Base-by-base conservation (phyloP, 805 yeast genomes). In the Suhomyces tanzawaensis region DNA sequence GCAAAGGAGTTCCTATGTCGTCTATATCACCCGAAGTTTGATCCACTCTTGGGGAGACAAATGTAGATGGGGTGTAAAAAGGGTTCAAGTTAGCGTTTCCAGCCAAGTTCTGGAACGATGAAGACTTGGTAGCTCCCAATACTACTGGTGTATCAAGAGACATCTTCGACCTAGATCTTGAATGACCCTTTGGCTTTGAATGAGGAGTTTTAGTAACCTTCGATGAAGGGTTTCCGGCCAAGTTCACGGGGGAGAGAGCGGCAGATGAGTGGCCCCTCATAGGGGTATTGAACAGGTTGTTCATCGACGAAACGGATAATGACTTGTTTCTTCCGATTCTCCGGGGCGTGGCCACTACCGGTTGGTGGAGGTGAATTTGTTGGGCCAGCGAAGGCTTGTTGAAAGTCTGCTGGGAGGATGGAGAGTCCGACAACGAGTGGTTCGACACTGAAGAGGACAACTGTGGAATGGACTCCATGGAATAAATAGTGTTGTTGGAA, bases 31-130 rank as follows among this genome's bases (percentile, higher is more conserved):
- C 48, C n/a, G 41, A 30, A 12, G 44, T 39, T 29, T 49, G 48
- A 30, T 44, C 65, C 52, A 60, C 53, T 40, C 60, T 62, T 7
- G 79, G 77, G 12, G 76, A 66, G 31, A 70, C 37, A 33, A 70
- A 69, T 5, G 69, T 47, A 1, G 69, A 64, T 3, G 75, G 76
- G 1, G 72, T 71, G 49, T 72, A 72, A 50, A 73, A 74, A 7
- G 79, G 78, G 46, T 72, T 74, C 5, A 52, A 44, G 24, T 34
- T 39, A 13, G 36, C 13, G 28, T 29, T 25, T 26, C 29, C 31
- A 17, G 24, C 24, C 19, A 27, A 15, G n/a, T 16, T 27, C 17
- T 33, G 36, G 32, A 29, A 37, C 15, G 39, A 41, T 29, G 36
- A 33, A 14, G 45, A 39, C 16, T 32, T 30, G 16, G 34, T 22